These are phyloP conservation scores for Amanita fuliginea DNA, from an alignment of 768 basidiomycete species.

Conservation along the genomic window DNA sequence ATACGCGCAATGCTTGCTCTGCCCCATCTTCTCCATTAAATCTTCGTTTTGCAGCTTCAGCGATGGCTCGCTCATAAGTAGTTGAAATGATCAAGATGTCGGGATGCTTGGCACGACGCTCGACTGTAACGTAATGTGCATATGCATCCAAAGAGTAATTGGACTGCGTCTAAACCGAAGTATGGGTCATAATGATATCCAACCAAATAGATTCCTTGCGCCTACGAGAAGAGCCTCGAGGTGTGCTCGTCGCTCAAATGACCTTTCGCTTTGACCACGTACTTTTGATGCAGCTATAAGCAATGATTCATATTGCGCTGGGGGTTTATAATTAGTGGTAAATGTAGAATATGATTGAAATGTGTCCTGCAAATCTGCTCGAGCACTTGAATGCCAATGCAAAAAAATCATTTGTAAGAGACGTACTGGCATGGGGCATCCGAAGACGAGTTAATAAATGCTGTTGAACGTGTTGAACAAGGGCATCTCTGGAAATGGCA, in stretches of 20 bases:
- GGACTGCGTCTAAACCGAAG: conserved; percentile 20
- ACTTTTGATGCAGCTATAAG: conserved; percentile 72
- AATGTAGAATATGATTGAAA: conserved; percentile 83
- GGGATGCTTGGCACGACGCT: conserved; percentile 49
- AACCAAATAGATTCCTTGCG: neutral
- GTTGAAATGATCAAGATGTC: conserved; percentile 44
- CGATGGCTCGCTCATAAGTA: conserved; percentile 66
- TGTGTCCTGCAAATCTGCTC: conserved; percentile 68
- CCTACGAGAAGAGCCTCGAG: conserved; percentile 53
- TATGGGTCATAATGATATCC: neutral
- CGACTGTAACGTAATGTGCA: conserved; percentile 49
- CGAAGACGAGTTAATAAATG: conserved; percentile 57
- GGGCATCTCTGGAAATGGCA: conserved; percentile 22
- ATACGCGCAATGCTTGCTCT: conserved; percentile 46
- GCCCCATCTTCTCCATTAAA: conserved; percentile 43
- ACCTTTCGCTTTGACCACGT: conserved; percentile 46
- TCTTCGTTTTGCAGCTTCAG: conserved; percentile 53
- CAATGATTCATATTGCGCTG: conserved; percentile 65
- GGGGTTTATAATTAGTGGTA: conserved; percentile 66
- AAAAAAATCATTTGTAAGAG: neutral
- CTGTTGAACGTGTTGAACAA: conserved; percentile 41
- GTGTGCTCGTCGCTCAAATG: conserved; percentile 52
- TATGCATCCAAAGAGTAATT: conserved; percentile 46
- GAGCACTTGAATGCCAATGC: neutral
- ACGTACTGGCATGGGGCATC: conserved; percentile 66